These are phyloP conservation scores for Isochrysis galbana DNA, from an alignment of 78 protist species.

Conservation along the genomic window DNA sequence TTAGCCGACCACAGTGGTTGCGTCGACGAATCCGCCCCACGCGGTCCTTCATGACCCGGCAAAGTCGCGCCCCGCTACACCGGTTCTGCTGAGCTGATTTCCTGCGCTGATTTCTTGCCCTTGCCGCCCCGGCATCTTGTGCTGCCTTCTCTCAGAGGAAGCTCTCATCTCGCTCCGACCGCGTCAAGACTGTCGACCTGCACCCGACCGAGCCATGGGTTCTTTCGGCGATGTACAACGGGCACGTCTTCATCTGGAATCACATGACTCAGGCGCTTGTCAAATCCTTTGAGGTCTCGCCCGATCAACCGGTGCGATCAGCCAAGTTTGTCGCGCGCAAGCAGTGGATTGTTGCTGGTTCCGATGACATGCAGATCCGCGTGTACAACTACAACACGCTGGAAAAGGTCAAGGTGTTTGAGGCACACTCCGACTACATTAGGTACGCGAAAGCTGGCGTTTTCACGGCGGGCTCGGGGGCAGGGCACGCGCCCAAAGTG, in stretches of 20 bases:
- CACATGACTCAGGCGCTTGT: conserved; percentile 87
- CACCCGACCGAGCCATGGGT: conserved; percentile 98
- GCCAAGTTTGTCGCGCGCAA: conserved; percentile 93
- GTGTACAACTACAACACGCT: conserved; percentile 95
- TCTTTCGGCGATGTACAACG: conserved; percentile 88
- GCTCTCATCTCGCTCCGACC: conserved; percentile 89
- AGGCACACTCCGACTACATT: conserved; percentile 97
- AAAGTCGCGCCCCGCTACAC: too few species aligned
- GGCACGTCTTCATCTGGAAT: conserved; percentile 93
- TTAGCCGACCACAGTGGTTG: too few species aligned
- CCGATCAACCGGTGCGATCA: conserved; percentile 83
- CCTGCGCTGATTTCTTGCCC: too few species aligned
- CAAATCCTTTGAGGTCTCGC: conserved; percentile 87
- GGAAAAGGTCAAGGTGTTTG: conserved; percentile 89
- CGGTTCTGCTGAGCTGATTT: too few species aligned
- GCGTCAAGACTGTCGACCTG: conserved; percentile 96
- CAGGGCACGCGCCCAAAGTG: too few species aligned
- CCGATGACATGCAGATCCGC: conserved; percentile 88
- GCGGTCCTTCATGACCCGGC: too few species aligned
- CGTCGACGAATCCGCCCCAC: too few species aligned
- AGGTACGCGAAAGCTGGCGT: conserved; percentile 44
- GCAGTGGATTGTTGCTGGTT: conserved; percentile 93
- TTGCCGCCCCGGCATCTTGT: too few species aligned
- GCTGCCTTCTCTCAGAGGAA: too few species aligned
- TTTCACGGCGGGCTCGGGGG: neutral